Conservation (phyloP, 2,329 filamentous ascomycete genomes). For the Alternaria arborescens region DNA sequence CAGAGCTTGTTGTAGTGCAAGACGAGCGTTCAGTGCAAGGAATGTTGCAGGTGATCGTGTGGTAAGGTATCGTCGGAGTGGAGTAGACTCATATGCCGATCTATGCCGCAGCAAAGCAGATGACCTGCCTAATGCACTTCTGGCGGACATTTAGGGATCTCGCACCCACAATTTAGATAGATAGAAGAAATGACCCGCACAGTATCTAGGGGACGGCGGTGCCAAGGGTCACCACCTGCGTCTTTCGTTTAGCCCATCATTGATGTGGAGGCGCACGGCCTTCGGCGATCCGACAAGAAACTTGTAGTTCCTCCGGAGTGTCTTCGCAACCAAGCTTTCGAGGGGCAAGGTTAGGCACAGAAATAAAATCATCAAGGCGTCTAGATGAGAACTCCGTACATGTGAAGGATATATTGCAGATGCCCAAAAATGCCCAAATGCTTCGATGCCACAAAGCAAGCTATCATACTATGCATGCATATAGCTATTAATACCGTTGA, state of each 20-base stretch:
- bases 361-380: neutral
- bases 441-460: conserved; percentile 14
- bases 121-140: conserved; percentile 23
- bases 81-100: conserved; percentile 24
- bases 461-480: conserved; percentile 9
- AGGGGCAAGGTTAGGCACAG: neutral
- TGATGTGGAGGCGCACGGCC: conserved; percentile 11
- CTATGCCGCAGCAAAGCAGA: conserved; percentile 18
- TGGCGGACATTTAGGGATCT: conserved; percentile 11
- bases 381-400: neutral
- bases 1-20: neutral
- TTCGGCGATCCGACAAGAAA: conserved; percentile 8
- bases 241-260: neutral
- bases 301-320: neutral
- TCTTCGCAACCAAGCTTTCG: neutral
- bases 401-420: conserved; percentile 12
- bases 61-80: conserved; percentile 22
- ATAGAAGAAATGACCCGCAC: conserved; percentile 1
- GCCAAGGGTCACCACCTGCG: neutral
- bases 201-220: neutral
- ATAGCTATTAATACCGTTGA: conserved; percentile 16
- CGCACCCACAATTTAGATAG: neutral
- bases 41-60: conserved; percentile 11
- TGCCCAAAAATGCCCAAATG: conserved; percentile 22
- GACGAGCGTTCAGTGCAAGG: neutral